Evolutionary conservation across 148 eudicot genomes (phyloP).

Genomic region (Amaranthus cruentus): DNA sequence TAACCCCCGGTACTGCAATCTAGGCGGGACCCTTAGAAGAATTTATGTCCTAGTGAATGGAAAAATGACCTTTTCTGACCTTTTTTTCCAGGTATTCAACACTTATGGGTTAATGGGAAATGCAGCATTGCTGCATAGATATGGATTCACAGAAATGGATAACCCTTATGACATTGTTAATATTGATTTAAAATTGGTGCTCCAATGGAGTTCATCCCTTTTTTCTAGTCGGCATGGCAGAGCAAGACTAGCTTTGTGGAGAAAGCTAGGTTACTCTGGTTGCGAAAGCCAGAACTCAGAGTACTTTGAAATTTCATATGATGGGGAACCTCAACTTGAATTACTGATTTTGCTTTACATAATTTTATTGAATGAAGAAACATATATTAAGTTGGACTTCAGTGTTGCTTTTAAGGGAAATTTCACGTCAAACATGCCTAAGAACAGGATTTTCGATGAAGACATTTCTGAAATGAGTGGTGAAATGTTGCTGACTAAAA

Average conservation of each 20-base stretch:
- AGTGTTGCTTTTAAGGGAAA: conserved; percentile 29
- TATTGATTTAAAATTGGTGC: conserved; percentile 70
- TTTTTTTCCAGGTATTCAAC: conserved; percentile 66
- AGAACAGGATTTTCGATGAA: conserved; percentile 15
- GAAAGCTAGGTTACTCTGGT: conserved; percentile 58
- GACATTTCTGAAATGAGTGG: conserved; percentile 35
- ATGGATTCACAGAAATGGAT: conserved; percentile 83
- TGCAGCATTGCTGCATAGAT: conserved; percentile 92
- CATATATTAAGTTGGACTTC: conserved; percentile 48
- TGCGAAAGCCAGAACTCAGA: conserved; percentile 64
- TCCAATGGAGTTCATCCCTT: conserved; percentile 68
- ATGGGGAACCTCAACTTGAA: conserved; percentile 85
- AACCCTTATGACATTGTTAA: conserved; percentile 74
- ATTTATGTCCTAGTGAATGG: not conserved
- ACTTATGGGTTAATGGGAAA: conserved; percentile 85
- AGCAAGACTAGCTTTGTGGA: conserved; percentile 67
- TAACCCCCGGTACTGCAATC: too few relatives aligned
- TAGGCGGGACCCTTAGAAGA: not conserved
- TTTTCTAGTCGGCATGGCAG: conserved; percentile 61
- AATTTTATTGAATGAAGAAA: conserved; percentile 54
- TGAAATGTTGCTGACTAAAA: conserved; percentile 42
- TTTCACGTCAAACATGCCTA: conserved; percentile 14
- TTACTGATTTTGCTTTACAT: conserved; percentile 62
- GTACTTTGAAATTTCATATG: conserved; percentile 74
- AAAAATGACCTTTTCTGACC: not conserved